Evolutionary conservation across 2,329 filamentous ascomycete genomes (phyloP), one percentile per base, ranked within the genome.

Genomic region (Colletotrichum siamense): DNA sequence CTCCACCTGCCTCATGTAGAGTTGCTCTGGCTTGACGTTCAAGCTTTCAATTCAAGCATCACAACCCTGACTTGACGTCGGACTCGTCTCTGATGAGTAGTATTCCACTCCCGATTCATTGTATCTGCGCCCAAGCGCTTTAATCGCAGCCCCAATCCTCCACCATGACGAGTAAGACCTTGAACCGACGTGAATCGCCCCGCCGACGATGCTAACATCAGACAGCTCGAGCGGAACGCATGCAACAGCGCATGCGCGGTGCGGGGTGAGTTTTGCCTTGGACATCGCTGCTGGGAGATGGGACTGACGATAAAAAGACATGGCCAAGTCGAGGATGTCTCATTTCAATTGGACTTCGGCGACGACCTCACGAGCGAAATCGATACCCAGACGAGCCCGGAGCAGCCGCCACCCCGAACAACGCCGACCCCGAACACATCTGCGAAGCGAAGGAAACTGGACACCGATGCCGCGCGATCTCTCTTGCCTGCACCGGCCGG

Each of bases 241-340:
- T 93, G 85, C 91, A 91, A 78, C 89, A 92, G 85, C 91, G 92
- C 81, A 89, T 94, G 82, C 91, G 92, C 77, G 92, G 92, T 77
- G 91, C 92, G 57, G 90, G 91, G 91, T 92, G 87, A 79, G 89
- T 82, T 15, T 15, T 32, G 59, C 30, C 3, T 16, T 12, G 34
- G 28, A 16, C 52, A 57, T 30, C 66, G 76, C 61, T 74, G 64
- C 16, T 8, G n/a, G 9, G 65, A 5, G 3, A 34, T n/a, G 59
- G 16, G 12, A 67, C 79, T 79, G 62, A 81, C 66, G 30, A 59
- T 18, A 1, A 7, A 59, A 63, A 91, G 89, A 79, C 88, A 88
- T 79, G 88, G 90, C 73, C 89, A 92, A 80, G 86, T 93, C 16
- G 90, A 88, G 78, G 90, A 93, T 77, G 87, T 92, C 13, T 91